phyloP scores from a whole-genome alignment of 2,329 filamentous ascomycete genomes.

The Cladosporium oxysporum region DNA sequence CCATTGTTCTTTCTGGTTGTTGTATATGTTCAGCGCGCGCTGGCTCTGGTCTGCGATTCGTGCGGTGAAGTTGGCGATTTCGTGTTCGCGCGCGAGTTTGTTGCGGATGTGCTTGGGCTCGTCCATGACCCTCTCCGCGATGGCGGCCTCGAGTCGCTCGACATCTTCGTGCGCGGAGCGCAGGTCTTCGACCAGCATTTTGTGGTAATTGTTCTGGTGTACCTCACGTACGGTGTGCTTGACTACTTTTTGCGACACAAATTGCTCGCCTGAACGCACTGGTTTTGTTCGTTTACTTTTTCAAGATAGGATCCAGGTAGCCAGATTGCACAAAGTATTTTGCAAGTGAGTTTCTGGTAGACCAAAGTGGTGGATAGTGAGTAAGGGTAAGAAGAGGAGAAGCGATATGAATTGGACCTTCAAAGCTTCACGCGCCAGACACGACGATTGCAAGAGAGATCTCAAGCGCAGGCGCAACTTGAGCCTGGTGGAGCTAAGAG shows the following conservation, averaged over 20 bases:
- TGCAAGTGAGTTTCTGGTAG: not conserved
- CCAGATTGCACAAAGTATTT: not conserved
- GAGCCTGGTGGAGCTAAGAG: not conserved
- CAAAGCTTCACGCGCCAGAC: conserved; percentile 12
- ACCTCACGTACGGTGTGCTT: not conserved
- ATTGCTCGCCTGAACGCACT: not conserved
- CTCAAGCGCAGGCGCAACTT: conserved; percentile 1
- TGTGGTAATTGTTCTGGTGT: conserved; percentile 8
- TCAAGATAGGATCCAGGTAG: not conserved
- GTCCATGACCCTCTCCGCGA: conserved; percentile 83
- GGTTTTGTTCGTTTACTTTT: not conserved
- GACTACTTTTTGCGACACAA: not conserved
- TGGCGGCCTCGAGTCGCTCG: conserved; percentile 90
- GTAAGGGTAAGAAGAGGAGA: not conserved
- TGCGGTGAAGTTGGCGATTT: conserved; percentile 80
- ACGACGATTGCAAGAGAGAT: not conserved
- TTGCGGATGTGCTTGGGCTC: conserved; percentile 90
- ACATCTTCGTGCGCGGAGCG: conserved; percentile 93
- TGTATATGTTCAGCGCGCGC: conserved; percentile 79
- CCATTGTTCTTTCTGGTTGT: conserved; percentile 71
- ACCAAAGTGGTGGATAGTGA: not conserved
- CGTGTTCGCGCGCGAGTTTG: conserved; percentile 85
- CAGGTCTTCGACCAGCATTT: conserved; percentile 88
- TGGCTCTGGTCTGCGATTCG: conserved; percentile 85
- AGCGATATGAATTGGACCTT: not conserved